Percentiles rank a stretch among this genome's conserved stretches.
phyloP scores from a whole-genome alignment of 306 rosid species.

The Purshia tridentata region DNA sequence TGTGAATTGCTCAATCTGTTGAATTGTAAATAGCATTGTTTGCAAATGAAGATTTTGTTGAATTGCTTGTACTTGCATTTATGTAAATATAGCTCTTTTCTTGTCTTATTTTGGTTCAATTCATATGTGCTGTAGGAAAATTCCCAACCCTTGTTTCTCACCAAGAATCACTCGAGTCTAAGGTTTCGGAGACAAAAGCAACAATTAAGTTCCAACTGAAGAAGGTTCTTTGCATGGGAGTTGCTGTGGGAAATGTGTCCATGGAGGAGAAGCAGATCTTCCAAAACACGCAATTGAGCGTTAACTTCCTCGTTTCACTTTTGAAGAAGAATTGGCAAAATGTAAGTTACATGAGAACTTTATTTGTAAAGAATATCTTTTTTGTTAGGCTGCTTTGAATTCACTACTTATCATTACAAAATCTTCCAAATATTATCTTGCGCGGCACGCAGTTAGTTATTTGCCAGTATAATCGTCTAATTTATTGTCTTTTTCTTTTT shows the following conservation, averaged over 20 bases:
- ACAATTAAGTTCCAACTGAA: slow-evolving; percentile 82
- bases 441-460: background rate
- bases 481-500: background rate
- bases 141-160: slow-evolving; percentile 80
- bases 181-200: slow-evolving; percentile 81
- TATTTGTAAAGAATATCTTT: background rate
- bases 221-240: slow-evolving; percentile 91
- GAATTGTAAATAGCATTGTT: too few relatives aligned
- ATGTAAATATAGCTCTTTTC: background rate
- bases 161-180: slow-evolving; percentile 81
- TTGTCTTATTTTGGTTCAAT: background rate
- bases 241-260: slow-evolving; percentile 76
- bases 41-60: background rate
- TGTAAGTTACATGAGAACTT: slow-evolving; percentile 37
- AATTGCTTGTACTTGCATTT: background rate
- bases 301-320: slow-evolving; percentile 79
- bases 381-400: background rate
- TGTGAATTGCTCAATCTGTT: background rate
- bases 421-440: background rate
- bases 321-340: slow-evolving; percentile 91
- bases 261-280: slow-evolving; percentile 94
- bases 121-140: slow-evolving; percentile 46
- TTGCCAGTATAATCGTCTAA: background rate
- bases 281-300: slow-evolving; percentile 80
- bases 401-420: background rate